phyloP scores from a whole-genome alignment of 208 protist species.

The Leishmania gerbilli region DNA sequence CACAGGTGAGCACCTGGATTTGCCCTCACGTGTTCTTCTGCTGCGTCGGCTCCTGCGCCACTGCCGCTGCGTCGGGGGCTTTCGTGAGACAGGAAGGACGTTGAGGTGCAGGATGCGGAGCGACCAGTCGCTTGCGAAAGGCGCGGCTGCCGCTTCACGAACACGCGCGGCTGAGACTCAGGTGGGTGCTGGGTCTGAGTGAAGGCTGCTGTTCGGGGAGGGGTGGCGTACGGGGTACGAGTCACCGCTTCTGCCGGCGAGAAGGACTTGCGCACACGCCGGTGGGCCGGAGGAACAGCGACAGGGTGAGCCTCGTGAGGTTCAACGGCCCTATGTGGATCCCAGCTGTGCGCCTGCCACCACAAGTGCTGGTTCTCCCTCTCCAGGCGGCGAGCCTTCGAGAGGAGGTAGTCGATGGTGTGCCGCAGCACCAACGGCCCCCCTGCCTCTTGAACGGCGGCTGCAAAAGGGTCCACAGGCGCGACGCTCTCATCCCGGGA shows the following conservation, averaged over 20 bases:
- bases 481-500: background rate
- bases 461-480: slow-evolving; percentile 4
- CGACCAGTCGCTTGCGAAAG: background rate
- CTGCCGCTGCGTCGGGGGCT: background rate
- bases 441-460: slow-evolving; percentile 19
- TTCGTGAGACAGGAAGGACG: background rate
- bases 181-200: background rate
- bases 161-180: background rate
- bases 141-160: slow-evolving; percentile 9
- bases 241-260: background rate
- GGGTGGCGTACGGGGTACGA: background rate
- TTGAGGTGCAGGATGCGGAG: background rate
- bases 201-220: background rate
- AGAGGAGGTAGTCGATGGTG: slow-evolving; percentile 29
- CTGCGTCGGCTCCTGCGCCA: background rate
- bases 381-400: slow-evolving; percentile 30
- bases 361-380: slow-evolving; percentile 26
- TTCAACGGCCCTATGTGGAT: slow-evolving; percentile 12
- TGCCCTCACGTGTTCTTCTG: background rate
- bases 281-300: background rate
- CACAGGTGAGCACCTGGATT: background rate
- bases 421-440: slow-evolving; percentile 31
- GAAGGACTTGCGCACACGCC: background rate
- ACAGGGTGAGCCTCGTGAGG: background rate
- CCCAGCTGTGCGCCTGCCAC: slow-evolving; percentile 32